Evolutionary conservation across 192 early-diverging fungal species (phyloP), one percentile per base, ranked within the genome.

Genomic region (Thamnidium elegans): DNA sequence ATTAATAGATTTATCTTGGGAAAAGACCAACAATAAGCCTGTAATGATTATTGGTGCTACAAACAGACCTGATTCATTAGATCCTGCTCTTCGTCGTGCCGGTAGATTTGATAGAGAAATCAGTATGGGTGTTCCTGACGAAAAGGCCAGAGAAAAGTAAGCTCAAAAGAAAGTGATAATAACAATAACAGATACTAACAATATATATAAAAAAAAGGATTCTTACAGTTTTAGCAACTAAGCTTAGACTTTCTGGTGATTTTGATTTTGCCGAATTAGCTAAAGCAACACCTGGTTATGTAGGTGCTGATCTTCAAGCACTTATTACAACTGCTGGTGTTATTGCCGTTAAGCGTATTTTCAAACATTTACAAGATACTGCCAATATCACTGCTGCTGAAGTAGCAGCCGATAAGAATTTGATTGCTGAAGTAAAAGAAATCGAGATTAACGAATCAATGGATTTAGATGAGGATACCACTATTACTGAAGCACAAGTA

Each of bases 301-400:
- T 99, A 4, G 97, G 97, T 45, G 97, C 96, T 7, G 97, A 99
- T 84, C 77, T 99, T 53, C 92, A 90, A 47, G 95, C 95, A 1
- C 72, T 99, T 61, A 92, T 90, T 0, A 80, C 91, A 3, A 88
- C 93, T 17, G 97, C 97, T 0, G 96, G 95, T 44, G 86, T 92
- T 76, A 86, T 93, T 62, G 96, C 97, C 1, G 87, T 98, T 14
- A 90, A 91, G 62, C 87, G 97, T 21, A 92, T 85, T 31, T 85
- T 81, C 55, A 72, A 81, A 39, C 55, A 79, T 54, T 68, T 58
- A 48, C 62, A 51, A 73, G 70, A 81, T 46, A 68, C 78, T 51
- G 80, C 76, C 60, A 17, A 71, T 77, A 39, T 42, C 55, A 11
- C 47, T 50, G 3, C 26, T 39, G 8, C 68, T 66, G 36, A 63